phyloP scores from a whole-genome alignment of 768 basidiomycete genomes.

The Rhizopogon vesiculosus region DNA sequence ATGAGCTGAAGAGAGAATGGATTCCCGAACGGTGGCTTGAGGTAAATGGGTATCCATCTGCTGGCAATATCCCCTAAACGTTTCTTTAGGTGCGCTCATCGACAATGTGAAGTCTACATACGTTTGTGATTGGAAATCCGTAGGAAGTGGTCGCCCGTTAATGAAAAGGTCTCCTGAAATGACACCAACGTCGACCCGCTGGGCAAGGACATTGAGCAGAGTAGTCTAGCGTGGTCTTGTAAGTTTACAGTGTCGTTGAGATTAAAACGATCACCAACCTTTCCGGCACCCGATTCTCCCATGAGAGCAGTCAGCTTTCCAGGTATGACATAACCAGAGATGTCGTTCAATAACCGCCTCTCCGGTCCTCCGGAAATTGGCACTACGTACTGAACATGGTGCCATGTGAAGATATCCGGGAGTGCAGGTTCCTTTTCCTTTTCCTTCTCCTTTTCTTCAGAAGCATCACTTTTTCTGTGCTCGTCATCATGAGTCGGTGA shows the following conservation, averaged over 20 bases:
- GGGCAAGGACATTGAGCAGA: conserved; percentile 42
- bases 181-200: conserved; percentile 32
- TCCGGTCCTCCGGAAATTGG: conserved; percentile 26
- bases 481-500: not conserved
- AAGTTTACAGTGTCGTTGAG: not conserved
- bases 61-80: conserved; percentile 73
- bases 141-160: conserved; percentile 38
- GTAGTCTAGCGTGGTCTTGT: conserved; percentile 34
- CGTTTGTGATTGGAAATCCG: conserved; percentile 57
- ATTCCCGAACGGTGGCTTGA: conserved; percentile 75
- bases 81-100: not conserved
- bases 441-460: conserved; percentile 11
- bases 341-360: conserved; percentile 56
- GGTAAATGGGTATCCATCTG: conserved; percentile 81
- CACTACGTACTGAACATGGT: conserved; percentile 63
- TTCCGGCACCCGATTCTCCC: conserved; percentile 58
- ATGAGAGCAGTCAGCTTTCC: conserved; percentile 77
- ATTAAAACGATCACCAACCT: conserved; percentile 23
- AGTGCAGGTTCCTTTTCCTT: conserved; percentile 20
- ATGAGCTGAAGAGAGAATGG: conserved; percentile 73
- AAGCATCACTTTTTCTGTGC: not conserved
- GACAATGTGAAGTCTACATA: conserved; percentile 1
- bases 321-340: conserved; percentile 78
- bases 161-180: conserved; percentile 40
- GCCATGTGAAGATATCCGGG: conserved; percentile 78